Base-by-base conservation (phyloP, 2,329 filamentous ascomycete species). In the Epichloe coenophiala region DNA sequence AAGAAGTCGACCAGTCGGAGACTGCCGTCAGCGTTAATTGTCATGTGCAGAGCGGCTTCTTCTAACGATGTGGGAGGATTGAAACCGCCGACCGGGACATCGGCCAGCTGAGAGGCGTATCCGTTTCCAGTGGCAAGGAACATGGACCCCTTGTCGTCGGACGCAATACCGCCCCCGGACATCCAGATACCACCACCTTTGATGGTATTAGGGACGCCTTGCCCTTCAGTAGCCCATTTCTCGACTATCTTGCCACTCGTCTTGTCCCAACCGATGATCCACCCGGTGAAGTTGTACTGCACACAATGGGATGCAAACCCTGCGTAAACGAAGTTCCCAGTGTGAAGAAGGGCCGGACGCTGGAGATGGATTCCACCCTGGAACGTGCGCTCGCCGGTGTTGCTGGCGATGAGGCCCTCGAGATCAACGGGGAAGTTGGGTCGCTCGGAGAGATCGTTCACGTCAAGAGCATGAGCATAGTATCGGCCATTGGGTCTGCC, bases 291-390 rank as follows among this genome's bases (percentile, higher is more conserved):
- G 57, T 79, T 76, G 59, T 72, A 79, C 50, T 73, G 67, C 23
- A 77, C 76, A 46, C 76, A 80, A 53, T 78, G 72, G 9, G 74
- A 76, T 0, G 74, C 76, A 53, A 79, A 78, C 0, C 68, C 75
- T 0, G 69, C 73, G 49, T 77, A 77, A 5, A 80, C 62, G 42
- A 66, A 68, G 47, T 71, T 65, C 2, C 72, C 72, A 0, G 71
- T 61, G 23, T 73, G 63, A 1, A 71, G 63, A 12, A 80, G 59
- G 3, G 66, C 70, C 0, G 76, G 73, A 7, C 75, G 66, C 56
- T 79, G 76, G 35, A 76, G 67, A 38, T 76, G 68, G 4, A 74
- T 70, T 0, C 76, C 76, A 4, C 73, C 74, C 6, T 71, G 64
- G 54, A 78, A 78, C 54, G 71, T 72, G n/a, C 73, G 71, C 0